These are phyloP conservation scores for Scenedesmus sp. DNA, from an alignment of 163 green algal genomes.

Conservation along the genomic window DNA sequence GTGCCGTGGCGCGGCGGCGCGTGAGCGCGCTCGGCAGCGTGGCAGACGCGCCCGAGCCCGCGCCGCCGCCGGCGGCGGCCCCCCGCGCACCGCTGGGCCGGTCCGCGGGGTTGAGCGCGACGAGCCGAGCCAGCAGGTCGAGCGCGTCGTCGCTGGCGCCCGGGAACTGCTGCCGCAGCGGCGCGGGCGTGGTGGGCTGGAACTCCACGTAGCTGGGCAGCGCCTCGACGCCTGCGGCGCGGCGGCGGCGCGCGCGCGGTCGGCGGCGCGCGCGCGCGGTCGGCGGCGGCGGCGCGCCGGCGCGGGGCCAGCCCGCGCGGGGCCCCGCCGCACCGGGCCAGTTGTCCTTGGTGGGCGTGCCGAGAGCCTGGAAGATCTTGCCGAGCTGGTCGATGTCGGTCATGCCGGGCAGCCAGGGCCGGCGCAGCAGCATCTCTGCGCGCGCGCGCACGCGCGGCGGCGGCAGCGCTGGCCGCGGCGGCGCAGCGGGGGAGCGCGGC, in stretches of 20 bases:
- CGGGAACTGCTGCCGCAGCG: conserved; percentile 72
- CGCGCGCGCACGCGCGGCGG: not conserved
- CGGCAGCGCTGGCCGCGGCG: not conserved
- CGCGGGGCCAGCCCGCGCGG: too few relatives aligned
- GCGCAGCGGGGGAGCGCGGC: too few relatives aligned
- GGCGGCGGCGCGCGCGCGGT: too few relatives aligned
- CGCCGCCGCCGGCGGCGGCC: too few relatives aligned
- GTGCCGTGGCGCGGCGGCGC: too few relatives aligned
- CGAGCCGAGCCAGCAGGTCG: conserved; percentile 80
- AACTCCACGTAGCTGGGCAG: conserved; percentile 87
- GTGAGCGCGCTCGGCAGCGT: not conserved
- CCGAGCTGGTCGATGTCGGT: conserved; percentile 90
- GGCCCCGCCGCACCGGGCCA: conserved; percentile 35
- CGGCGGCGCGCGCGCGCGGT: too few relatives aligned
- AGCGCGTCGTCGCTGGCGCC: conserved; percentile 75
- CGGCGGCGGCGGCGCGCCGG: too few relatives aligned
- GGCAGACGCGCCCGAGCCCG: not conserved
- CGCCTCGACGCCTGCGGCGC: conserved; percentile 49
- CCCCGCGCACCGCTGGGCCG: conserved; percentile 57
- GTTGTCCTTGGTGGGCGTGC: conserved; percentile 50
- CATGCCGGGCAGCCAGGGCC: conserved; percentile 85
- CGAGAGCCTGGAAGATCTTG: conserved; percentile 78
- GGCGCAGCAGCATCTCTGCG: conserved; percentile 81
- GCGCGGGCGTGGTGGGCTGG: conserved; percentile 55
- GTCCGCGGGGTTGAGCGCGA: conserved; percentile 74